These are phyloP conservation scores for Cercospora berteroae DNA, from an alignment of 2,329 filamentous ascomycete genomes.

Conservation along the genomic window DNA sequence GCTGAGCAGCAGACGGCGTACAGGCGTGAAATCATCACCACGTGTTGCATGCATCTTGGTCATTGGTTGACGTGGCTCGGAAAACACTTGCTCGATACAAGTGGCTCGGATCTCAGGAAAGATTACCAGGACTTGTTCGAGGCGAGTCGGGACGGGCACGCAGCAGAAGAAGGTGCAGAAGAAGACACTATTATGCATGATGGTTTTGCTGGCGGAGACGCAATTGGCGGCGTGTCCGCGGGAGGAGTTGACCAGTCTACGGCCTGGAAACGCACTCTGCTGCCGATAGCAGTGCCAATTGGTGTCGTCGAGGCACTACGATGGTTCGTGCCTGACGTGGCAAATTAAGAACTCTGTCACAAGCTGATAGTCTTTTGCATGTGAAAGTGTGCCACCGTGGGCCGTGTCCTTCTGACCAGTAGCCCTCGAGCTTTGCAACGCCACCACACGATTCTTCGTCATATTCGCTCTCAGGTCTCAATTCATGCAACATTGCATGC, in stretches of 20 bases:
- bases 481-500: not conserved
- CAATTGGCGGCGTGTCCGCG: not conserved
- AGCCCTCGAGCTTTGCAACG: not conserved
- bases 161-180: not conserved
- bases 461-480: not conserved
- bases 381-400: constrained; percentile 1
- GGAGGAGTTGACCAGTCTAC: not conserved
- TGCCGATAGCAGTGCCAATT: constrained; percentile 19
- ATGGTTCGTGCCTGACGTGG: constrained; percentile 11
- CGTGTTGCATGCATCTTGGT: constrained; percentile 41
- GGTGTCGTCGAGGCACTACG: constrained; percentile 18
- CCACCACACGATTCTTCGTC: not conserved
- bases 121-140: constrained; percentile 39
- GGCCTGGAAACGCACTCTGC: constrained; percentile 21
- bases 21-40: constrained; percentile 24
- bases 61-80: constrained; percentile 42
- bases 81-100: constrained; percentile 32
- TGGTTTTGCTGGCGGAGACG: not conserved
- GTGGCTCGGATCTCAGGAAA: constrained; percentile 26
- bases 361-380: constrained; percentile 6
- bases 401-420: not conserved
- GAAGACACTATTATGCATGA: constrained; percentile 12
- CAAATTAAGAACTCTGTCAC: not conserved
- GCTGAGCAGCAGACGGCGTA: constrained; percentile 12
- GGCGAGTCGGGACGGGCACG: constrained; percentile 30